Base-by-base conservation (phyloP, 768 basidiomycete species). In the Candolleomyces efflorescens region DNA sequence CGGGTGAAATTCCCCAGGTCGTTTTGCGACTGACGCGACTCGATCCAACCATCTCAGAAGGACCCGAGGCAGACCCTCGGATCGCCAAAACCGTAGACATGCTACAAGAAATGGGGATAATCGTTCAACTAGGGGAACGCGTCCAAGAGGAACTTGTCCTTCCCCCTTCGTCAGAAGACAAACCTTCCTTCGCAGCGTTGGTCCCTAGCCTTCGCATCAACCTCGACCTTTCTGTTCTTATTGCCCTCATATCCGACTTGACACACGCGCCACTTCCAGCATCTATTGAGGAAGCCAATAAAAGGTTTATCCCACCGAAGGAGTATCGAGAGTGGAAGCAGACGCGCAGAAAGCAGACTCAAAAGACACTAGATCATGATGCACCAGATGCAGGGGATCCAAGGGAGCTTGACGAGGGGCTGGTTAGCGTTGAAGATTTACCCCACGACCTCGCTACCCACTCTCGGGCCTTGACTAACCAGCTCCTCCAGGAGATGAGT, bases 211-310 rank as follows among this genome's bases (percentile, higher is more conserved):
- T 64, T 5, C 73, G 78, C 49, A 77, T 96, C 69, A 90, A 93
- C 62, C 79, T 94, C 36, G 94, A 96, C 66, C 77, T 96, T 11
- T 94, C 91, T 0, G 79, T 89, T 1, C 80, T 96, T 47, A 88
- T 96, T 54, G 92, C 94, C 0, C 78, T 94, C 26, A 80, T 90
- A 44, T 92, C 90, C 11, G 91, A 92, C 60, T 83, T 92, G 53
- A 87, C 89, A 0, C 92, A 94, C 68, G 76, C 85, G 0, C 75
- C 79, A 0, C 74, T 92, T 0, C 93, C 92, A 0, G 43, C 59
- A 0, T 75, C 78, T 0, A 62, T 78, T 0, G 79, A 81, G 13
- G 87, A 86, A 36, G 85, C 90, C 0, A 76, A 83, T 18, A 66
- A 69, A 12, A 79, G 89, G 3, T 95, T 92, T 64, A 75, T 83